These are phyloP conservation scores for Tylopilus sp. DNA, from an alignment of 768 basidiomycete species.

Conservation along the genomic window DNA sequence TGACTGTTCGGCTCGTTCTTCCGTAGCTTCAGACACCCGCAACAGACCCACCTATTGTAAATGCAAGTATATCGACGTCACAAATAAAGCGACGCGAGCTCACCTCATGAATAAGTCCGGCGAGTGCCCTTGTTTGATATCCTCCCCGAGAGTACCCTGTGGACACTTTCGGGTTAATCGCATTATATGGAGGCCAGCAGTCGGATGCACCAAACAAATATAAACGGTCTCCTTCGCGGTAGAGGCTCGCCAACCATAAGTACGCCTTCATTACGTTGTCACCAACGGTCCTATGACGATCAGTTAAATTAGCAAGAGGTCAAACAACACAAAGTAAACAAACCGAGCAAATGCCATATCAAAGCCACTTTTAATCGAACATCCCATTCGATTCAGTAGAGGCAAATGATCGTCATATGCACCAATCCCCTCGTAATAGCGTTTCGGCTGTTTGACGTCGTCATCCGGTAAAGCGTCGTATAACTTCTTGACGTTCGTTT, in stretches of 20 bases:
- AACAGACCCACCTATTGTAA: background rate
- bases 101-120: constrained; percentile 37
- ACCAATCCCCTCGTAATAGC: constrained; percentile 24
- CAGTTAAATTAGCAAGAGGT: background rate
- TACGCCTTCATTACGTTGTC: constrained; percentile 7
- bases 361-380: background rate
- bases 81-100: too few relatives aligned
- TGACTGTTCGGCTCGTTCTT: background rate
- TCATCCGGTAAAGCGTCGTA: constrained; percentile 20
- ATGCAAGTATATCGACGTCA: background rate
- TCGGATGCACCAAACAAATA: constrained; percentile 35
- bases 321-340: background rate
- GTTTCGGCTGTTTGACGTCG: constrained; percentile 16
- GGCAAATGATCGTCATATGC: background rate
- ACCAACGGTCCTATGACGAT: constrained; percentile 1
- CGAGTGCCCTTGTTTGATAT: constrained; percentile 37
- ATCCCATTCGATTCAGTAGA: background rate
- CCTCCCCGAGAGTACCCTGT: constrained; percentile 42
- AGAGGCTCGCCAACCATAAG: background rate
- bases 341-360: constrained; percentile 5
- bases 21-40: background rate
- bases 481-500: constrained; percentile 34
- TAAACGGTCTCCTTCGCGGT: constrained; percentile 19
- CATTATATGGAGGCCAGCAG: too few relatives aligned
- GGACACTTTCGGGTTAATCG: too few relatives aligned